Evolutionary conservation across 805 yeast species (phyloP).

Genomic region (Wickerhamiella australiensis): DNA sequence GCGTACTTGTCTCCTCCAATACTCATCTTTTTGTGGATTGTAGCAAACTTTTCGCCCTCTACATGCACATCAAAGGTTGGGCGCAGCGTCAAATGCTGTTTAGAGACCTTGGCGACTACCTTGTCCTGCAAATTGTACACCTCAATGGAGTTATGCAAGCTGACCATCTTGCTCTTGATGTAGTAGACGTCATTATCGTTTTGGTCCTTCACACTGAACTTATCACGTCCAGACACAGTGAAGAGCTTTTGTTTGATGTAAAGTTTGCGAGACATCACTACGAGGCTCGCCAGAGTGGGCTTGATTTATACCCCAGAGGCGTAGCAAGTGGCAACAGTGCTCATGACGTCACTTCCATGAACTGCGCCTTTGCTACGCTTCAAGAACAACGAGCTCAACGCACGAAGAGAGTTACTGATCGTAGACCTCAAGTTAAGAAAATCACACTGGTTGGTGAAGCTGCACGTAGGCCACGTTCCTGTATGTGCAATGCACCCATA

Average conservation of each 20-base stretch:
- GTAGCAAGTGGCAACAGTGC: slow-evolving; percentile 6
- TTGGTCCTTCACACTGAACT: slow-evolving; percentile 11
- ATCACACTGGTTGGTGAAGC: background rate
- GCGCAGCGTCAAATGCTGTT: slow-evolving; percentile 5
- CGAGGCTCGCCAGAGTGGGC: background rate
- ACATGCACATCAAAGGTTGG: slow-evolving; percentile 3
- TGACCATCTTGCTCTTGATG: slow-evolving; percentile 9
- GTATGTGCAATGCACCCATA: background rate
- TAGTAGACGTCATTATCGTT: slow-evolving; percentile 4
- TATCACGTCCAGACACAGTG: slow-evolving; percentile 2
- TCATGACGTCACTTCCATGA: background rate
- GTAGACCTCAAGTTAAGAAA: background rate
- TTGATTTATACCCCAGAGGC: slow-evolving; percentile 1
- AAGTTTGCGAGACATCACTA: slow-evolving; percentile 4
- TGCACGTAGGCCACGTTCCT: background rate
- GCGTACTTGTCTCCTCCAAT: slow-evolving; percentile 10
- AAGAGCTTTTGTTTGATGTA: slow-evolving; percentile 11
- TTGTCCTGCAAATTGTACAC: slow-evolving; percentile 1
- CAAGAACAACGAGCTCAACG: background rate
- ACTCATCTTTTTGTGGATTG: slow-evolving; percentile 7
- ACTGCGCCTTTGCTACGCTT: background rate
- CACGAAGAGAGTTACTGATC: background rate
- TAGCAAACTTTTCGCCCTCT: slow-evolving; percentile 8
- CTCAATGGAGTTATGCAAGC: slow-evolving; percentile 4
- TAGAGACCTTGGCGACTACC: slow-evolving; percentile 5